A percentile compares a stretch with the other conserved stretches of the same genome.
These are phyloP conservation scores for Rubroshorea leprosula DNA, from an alignment of 345 rosid species.

Conservation along the genomic window DNA sequence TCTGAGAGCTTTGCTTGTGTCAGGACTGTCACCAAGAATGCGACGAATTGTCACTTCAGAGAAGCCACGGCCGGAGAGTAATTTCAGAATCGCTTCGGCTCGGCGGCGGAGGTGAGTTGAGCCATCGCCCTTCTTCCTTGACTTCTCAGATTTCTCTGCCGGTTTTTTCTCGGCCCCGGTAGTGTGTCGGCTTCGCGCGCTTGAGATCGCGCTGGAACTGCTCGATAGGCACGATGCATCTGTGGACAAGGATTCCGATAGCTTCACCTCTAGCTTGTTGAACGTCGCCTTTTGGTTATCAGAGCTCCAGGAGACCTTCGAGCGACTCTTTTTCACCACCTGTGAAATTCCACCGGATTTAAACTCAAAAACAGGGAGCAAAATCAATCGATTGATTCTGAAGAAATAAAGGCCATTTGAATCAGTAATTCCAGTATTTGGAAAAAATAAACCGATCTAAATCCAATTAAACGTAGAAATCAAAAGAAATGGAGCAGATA, in stretches of 20 bases:
- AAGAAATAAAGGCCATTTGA: too few relatives aligned
- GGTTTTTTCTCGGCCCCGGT: too few relatives aligned
- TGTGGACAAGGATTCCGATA: slow-evolving; percentile 32
- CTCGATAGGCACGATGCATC: slow-evolving; percentile 56
- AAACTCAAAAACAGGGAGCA: background rate
- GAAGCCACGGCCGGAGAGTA: too few relatives aligned
- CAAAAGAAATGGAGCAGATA: background rate
- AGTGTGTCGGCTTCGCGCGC: too few relatives aligned
- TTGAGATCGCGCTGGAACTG: slow-evolving; percentile 23
- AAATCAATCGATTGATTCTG: background rate
- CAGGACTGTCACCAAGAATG: slow-evolving; percentile 80
- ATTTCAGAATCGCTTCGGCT: too few relatives aligned
- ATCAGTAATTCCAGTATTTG: too few relatives aligned
- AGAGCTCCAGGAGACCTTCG: slow-evolving; percentile 35
- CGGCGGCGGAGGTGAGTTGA: too few relatives aligned
- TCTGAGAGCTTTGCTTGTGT: too few relatives aligned
- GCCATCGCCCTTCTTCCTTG: too few relatives aligned
- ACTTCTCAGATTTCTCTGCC: too few relatives aligned
- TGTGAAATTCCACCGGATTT: slow-evolving; percentile 14
- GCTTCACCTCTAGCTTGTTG: slow-evolving; percentile 13
- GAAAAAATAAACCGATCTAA: too few relatives aligned
- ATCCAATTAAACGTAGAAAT: background rate
- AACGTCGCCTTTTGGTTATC: slow-evolving; percentile 11
- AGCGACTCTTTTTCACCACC: slow-evolving; percentile 53
- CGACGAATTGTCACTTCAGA: slow-evolving; percentile 70